Base-by-base conservation (phyloP, 2,329 filamentous ascomycete species). In the Trichophyton schoenleinii region DNA sequence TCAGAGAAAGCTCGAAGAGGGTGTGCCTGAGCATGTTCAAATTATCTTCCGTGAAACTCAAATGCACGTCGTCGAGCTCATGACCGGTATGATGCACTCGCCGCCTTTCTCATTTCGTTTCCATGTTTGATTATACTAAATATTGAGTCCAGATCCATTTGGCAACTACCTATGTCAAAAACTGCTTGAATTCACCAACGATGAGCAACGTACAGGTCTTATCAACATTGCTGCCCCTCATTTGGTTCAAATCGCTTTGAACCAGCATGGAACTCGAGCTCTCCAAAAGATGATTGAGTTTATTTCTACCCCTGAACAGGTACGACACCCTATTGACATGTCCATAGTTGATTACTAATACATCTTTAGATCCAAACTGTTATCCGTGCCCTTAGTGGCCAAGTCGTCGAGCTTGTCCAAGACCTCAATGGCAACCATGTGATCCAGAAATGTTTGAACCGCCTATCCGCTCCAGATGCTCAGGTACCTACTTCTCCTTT, bases 271-370 rank as follows among this genome's bases (percentile, higher is more conserved):
- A 67, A 99, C 94, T 63, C 86, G 94, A 60, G 94, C 94, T 65
- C 78, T 99, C 63, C 94, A 99, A 78, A 99, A 97, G 82, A 99
- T 99, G 94, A 99, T 99, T 67, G 94, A 99, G 76, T 95, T 89
- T 72, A 89, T 99, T 70, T 88, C 87, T 59, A 95, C 89, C 28
- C 81, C 85, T 2, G 85, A 88, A 70, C 94, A 99, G 74, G 76
- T 74, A 60, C n/a, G 22, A 38, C 28, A 31, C 34, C 20, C 6
- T 63, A 38, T 60, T 44, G 8, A 49, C 9, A 55, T 49, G 34
- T 34, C 25, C 44, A 28, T 25, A 8, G 42, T 41, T 49, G 60
- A 36, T 60, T 67, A 60, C 68, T 68, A 63, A 48, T 61, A 18
- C n/a, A 46, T 25, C n/a, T 41, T 18, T 65, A 77, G 76, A 88